These are phyloP conservation scores for Aspergillus sp. DNA, from an alignment of 2,329 filamentous ascomycete genomes.

Conservation along the genomic window DNA sequence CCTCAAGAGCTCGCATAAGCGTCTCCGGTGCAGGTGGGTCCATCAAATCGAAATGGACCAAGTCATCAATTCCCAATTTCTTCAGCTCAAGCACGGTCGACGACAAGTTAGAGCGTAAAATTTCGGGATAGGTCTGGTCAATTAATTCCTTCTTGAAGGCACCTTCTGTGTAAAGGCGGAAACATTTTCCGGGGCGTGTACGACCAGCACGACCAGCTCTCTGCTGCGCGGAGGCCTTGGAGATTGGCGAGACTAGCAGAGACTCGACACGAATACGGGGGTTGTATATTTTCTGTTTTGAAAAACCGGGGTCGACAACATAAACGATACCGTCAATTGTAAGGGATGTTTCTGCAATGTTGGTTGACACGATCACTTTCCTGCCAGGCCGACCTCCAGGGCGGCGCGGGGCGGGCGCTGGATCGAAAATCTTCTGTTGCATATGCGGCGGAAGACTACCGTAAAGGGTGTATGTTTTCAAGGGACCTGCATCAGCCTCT, in stretches of 20 bases:
- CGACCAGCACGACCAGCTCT: constrained; percentile 98
- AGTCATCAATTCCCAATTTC: constrained; percentile 91
- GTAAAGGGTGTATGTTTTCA: constrained; percentile 91
- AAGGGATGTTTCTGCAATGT: constrained; percentile 95
- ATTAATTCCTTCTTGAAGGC: constrained; percentile 98
- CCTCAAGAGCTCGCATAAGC: constrained; percentile 94
- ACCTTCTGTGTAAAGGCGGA: constrained; percentile 89
- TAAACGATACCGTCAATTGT: constrained; percentile 99
- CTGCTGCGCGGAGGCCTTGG: constrained; percentile 95
- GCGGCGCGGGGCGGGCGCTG: constrained; percentile 71
- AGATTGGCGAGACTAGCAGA: constrained; percentile 94
- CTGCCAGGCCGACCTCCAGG: constrained; percentile 82
- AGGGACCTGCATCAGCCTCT: constrained; percentile 86
- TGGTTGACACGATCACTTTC: constrained; percentile 92
- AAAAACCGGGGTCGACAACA: constrained; percentile 98
- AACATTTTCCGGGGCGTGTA: constrained; percentile 97
- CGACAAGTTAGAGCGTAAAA: constrained; percentile 88
- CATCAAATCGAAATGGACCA: constrained; percentile 99
- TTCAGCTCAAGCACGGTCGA: constrained; percentile 96
- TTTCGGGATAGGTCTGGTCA: constrained; percentile 94
- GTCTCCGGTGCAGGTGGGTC: constrained; percentile 97
- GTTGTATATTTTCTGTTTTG: constrained; percentile 99
- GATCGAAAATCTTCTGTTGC: constrained; percentile 94
- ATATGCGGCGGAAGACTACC: constrained; percentile 88
- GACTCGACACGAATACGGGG: constrained; percentile 95